Conservation (phyloP, 768 basidiomycete species). For the Boletus rufocinnamomeus region DNA sequence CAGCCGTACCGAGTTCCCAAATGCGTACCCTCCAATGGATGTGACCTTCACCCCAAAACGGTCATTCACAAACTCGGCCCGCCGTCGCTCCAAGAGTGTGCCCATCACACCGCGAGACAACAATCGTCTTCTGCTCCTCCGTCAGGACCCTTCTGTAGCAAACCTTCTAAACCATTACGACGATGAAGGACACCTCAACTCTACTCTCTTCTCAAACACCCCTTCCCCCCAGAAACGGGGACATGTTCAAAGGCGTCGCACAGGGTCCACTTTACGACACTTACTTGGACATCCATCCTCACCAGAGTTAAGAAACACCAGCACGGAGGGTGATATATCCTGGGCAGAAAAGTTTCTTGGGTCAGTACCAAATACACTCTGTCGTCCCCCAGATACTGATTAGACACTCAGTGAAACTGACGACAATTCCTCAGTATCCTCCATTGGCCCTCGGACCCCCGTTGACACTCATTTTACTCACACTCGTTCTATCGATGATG, state of each 20-base stretch:
- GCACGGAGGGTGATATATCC: conserved; percentile 73
- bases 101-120: conserved; percentile 47
- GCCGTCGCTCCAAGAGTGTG: conserved; percentile 34
- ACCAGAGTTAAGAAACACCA: conserved; percentile 33
- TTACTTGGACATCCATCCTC: conserved; percentile 58
- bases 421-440: conserved; percentile 43
- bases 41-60: conserved; percentile 26
- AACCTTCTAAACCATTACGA: conserved; percentile 76
- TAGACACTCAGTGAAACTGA: conserved; percentile 45
- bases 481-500: conserved; percentile 38
- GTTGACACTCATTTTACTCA: conserved; percentile 41
- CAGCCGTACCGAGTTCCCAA: conserved; percentile 64
- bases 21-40: conserved; percentile 52
- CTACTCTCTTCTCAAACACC: conserved; percentile 65
- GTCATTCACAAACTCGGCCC: conserved; percentile 31
- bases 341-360: conserved; percentile 79
- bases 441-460: conserved; percentile 58
- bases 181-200: conserved; percentile 63
- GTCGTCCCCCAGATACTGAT: conserved; percentile 13
- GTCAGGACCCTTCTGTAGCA: conserved; percentile 77
- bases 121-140: conserved; percentile 59
- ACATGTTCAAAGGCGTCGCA: conserved; percentile 56
- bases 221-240: conserved; percentile 39
- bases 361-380: conserved; percentile 40
- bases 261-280: conserved; percentile 73